Evolutionary conservation across 208 protist genomes (phyloP).

Genomic region (Tritrichomonas musculus): DNA sequence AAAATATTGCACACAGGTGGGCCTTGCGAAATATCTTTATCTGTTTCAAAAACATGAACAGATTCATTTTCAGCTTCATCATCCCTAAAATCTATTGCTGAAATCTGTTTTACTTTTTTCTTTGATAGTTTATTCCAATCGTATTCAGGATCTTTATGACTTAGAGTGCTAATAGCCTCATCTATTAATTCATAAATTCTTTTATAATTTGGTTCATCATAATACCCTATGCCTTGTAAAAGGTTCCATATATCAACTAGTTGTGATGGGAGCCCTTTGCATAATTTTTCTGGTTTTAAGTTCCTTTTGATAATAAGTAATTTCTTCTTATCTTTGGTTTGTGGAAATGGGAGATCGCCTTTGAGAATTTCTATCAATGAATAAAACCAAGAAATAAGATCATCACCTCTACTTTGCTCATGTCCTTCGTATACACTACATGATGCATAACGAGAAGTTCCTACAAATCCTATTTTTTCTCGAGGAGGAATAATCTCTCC

Average conservation of each 20-base stretch:
- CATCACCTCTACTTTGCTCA: neutral
- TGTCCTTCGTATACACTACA: neutral
- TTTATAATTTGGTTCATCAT: too few relatives aligned
- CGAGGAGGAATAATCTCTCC: neutral
- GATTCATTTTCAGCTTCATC: too few relatives aligned
- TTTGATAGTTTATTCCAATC: too few relatives aligned
- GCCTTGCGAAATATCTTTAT: too few relatives aligned
- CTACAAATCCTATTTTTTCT: neutral
- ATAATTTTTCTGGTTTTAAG: neutral
- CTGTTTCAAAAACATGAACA: too few relatives aligned
- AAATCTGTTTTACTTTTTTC: too few relatives aligned
- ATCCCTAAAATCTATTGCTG: too few relatives aligned
- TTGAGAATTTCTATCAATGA: neutral
- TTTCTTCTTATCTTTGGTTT: neutral
- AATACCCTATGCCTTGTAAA: neutral
- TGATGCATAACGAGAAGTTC: neutral
- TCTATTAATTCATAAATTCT: too few relatives aligned
- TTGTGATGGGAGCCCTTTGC: neutral
- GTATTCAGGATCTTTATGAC: too few relatives aligned
- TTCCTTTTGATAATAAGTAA: neutral
- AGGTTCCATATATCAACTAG: neutral
- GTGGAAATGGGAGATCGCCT: neutral
- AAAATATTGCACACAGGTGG: too few relatives aligned
- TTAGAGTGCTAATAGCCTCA: too few relatives aligned
- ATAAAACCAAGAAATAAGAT: constrained; percentile 33